These are phyloP conservation scores for Bipolaris cookei DNA, from an alignment of 2,329 filamentous ascomycete species.

Conservation along the genomic window DNA sequence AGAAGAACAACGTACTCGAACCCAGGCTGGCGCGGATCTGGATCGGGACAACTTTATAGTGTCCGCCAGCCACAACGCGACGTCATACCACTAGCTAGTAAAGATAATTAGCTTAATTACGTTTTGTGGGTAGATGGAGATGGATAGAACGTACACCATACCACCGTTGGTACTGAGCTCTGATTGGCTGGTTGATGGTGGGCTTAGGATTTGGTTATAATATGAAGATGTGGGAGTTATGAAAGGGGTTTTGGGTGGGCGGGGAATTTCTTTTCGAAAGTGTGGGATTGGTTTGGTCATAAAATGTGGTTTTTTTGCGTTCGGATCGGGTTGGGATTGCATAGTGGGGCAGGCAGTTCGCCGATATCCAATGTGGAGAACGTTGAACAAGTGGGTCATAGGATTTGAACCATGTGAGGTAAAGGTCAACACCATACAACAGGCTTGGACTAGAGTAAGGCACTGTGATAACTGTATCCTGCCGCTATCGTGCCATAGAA, in stretches of 20 bases:
- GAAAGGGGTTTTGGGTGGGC: too few species aligned
- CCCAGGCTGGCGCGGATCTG: constrained; percentile 40
- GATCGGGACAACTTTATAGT: constrained; percentile 20
- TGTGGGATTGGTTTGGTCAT: too few species aligned
- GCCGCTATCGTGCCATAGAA: background rate
- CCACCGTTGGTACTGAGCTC: constrained; percentile 20
- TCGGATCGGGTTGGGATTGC: too few species aligned
- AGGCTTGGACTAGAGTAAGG: too few species aligned
- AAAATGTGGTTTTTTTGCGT: too few species aligned
- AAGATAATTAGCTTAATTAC: background rate
- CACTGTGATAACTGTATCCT: background rate
- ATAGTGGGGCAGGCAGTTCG: too few species aligned
- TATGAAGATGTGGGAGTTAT: background rate
- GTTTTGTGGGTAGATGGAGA: background rate
- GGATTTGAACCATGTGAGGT: too few species aligned
- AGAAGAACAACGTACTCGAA: constrained; percentile 29
- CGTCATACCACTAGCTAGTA: constrained; percentile 38
- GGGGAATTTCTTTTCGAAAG: too few species aligned
- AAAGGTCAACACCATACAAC: too few species aligned
- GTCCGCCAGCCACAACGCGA: constrained; percentile 39
- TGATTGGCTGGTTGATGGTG: constrained; percentile 1
- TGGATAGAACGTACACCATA: constrained; percentile 19
- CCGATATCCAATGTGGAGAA: too few species aligned
- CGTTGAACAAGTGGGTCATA: too few species aligned
- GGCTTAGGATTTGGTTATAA: background rate